Evolutionary conservation across 176 grass and related monocot species (phyloP).

Genomic region (Bonia amplexicaulis): DNA sequence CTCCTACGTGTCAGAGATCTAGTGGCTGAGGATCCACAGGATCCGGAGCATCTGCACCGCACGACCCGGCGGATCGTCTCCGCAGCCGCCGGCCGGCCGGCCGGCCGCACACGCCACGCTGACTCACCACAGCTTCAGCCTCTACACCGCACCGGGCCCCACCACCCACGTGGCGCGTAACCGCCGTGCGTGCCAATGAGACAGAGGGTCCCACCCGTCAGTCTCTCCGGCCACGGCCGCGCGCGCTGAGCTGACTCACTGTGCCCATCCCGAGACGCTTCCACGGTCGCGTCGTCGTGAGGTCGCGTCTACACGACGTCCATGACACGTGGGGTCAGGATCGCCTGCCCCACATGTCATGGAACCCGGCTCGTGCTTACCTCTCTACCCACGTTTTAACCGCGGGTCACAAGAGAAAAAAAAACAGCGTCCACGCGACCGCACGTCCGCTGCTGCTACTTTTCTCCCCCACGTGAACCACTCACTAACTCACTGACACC

Average conservation of each 20-base stretch:
- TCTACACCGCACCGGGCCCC: background rate
- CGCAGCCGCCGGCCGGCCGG: background rate
- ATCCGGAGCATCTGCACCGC: background rate
- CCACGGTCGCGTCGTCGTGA: background rate
- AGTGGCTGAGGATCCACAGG: background rate
- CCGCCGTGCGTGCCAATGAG: background rate
- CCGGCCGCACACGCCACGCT: background rate
- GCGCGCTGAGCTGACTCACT: background rate
- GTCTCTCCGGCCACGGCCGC: background rate
- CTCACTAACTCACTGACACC: background rate
- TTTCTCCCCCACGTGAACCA: background rate
- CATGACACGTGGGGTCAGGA: background rate
- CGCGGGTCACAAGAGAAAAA: too few relatives aligned
- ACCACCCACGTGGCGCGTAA: background rate
- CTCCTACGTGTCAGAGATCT: background rate
- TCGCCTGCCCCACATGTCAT: background rate
- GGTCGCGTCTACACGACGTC: background rate
- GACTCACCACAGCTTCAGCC: conserved; percentile 1
- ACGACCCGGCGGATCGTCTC: background rate
- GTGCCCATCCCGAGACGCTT: background rate
- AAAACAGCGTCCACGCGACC: background rate
- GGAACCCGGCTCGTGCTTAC: rapidly evolving
- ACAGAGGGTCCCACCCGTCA: background rate
- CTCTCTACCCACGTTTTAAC: background rate
- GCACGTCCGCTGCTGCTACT: background rate